Percentiles rank a stretch among this genome's conserved stretches.
These are phyloP conservation scores for Dictyostelium capitatum DNA, from an alignment of 78 protist species.

Conservation along the genomic window DNA sequence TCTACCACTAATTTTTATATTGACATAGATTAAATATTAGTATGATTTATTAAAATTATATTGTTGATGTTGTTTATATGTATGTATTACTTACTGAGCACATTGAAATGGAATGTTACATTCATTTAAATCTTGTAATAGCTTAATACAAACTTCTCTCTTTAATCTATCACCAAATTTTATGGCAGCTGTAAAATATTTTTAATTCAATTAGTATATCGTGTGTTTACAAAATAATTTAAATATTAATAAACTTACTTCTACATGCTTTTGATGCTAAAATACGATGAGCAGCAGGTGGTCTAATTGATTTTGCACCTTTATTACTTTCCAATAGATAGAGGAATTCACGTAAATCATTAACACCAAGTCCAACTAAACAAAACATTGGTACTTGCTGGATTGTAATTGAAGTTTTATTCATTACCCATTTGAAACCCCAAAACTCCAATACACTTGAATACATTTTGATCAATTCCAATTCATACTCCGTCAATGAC, in stretches of 20 bases:
- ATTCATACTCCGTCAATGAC: constrained; percentile 59
- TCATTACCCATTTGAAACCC: constrained; percentile 27
- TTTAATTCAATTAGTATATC: background rate
- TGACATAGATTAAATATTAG: background rate
- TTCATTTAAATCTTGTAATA: constrained; percentile 28
- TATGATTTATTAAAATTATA: background rate
- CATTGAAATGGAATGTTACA: constrained; percentile 76
- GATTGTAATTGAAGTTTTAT: background rate
- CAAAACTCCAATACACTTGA: constrained; percentile 7
- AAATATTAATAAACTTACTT: too few relatives aligned
- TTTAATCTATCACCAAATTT: constrained; percentile 49
- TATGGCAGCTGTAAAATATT: constrained; percentile 25
- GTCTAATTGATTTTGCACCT: constrained; percentile 20
- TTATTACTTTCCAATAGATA: constrained; percentile 26
- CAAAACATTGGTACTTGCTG: constrained; percentile 52
- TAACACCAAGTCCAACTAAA: constrained; percentile 16
- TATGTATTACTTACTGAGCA: constrained; percentile 40
- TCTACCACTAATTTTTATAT: constrained; percentile 5
- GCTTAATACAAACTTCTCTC: background rate
- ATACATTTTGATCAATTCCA: background rate
- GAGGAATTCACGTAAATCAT: constrained; percentile 36
- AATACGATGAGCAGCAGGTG: constrained; percentile 28
- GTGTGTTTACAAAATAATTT: too few relatives aligned
- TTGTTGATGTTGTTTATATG: background rate
- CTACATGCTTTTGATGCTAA: constrained; percentile 44